Evolutionary conservation across 306 rosid species (phyloP), one percentile per base, ranked within the genome.

Genomic region (Sicyos edulis): DNA sequence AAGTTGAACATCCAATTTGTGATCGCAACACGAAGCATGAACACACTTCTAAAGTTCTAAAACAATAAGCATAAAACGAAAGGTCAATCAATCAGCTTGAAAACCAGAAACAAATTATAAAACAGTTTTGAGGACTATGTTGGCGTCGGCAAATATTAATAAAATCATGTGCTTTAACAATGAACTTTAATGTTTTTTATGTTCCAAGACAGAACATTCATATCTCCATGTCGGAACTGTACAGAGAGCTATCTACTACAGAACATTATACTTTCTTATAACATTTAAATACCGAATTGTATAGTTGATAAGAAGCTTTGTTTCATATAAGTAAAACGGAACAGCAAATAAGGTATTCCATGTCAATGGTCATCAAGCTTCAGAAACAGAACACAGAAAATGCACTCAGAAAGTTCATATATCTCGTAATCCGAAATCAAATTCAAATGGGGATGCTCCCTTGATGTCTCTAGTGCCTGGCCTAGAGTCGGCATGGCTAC

Each of bases 341-440:
- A 14, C 54, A 7, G 40, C 40, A 67, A 44, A 44, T 2, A 0
- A 44, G 19, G 26, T 12, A 65, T 44, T 17, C 54, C 34, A 44
- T 20, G 16, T 42, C 71, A 60, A 60, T 24, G 42, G 44, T 29
- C 26, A 0, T 26, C 64, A 17, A 64, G 53, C 34, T 42, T 65
- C 71, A 65, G 54, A 42, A 42, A 65, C 54, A 65, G 71, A 51
- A 40, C 34, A 64, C 53, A 19, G 6, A 20, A 42, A 65, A 65
- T 17, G 54, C 17, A 65, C 54, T 5, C 5, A 65, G 53, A 65
- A 65, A 64, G 52, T n/a, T 40, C 52, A 17, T 40, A 63, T 37
- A 16, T 37, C 51, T 37, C 70, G 0, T 4, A 2, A 9, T 9
- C 26, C 2, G 13, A 64, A 3, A 8, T 61, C 15, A 15, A 32